phyloP scores from a whole-genome alignment of 2,329 filamentous ascomycete species.

The Cercospora sp. region DNA sequence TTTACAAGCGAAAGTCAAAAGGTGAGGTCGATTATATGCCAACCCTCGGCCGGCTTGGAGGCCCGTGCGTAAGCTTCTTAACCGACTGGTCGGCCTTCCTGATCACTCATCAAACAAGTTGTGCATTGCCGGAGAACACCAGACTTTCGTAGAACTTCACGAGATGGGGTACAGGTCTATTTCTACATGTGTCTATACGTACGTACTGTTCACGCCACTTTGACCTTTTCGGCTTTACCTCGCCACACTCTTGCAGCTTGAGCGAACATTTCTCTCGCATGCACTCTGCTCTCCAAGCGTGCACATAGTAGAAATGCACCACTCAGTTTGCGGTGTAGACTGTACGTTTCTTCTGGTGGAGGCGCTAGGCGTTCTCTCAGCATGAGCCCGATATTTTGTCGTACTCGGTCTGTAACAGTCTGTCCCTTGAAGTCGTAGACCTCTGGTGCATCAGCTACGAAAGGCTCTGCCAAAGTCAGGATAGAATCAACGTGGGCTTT shows the following conservation, averaged over 20 bases:
- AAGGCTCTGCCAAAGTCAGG: slow-evolving; percentile 88
- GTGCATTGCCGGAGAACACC: neutral
- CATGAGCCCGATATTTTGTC: slow-evolving; percentile 88
- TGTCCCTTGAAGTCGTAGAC: slow-evolving; percentile 91
- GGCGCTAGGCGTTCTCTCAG: slow-evolving; percentile 82
- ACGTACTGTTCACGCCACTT: slow-evolving; percentile 9
- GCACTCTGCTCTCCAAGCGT: slow-evolving; percentile 76
- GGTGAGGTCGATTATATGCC: slow-evolving; percentile 9
- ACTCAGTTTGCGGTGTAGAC: slow-evolving; percentile 88
- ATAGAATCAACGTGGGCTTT: slow-evolving; percentile 88
- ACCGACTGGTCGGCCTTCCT: neutral
- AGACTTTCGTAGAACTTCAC: neutral
- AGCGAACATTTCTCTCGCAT: slow-evolving; percentile 77
- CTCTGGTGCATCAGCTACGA: slow-evolving; percentile 70
- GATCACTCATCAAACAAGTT: slow-evolving; percentile 13
- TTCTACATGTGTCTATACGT: slow-evolving; percentile 7
- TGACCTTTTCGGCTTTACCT: slow-evolving; percentile 26
- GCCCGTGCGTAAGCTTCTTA: neutral
- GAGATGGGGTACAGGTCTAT: slow-evolving; percentile 12
- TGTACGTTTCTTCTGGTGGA: slow-evolving; percentile 96
- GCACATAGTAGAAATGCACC: slow-evolving; percentile 94
- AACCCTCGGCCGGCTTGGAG: neutral
- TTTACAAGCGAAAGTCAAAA: neutral
- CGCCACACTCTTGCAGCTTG: slow-evolving; percentile 49
- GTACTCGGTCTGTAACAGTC: slow-evolving; percentile 93